A percentile compares a stretch with the other conserved stretches of the same genome.
phyloP scores from a whole-genome alignment of 345 rosid species.

The Lepidium africanum region DNA sequence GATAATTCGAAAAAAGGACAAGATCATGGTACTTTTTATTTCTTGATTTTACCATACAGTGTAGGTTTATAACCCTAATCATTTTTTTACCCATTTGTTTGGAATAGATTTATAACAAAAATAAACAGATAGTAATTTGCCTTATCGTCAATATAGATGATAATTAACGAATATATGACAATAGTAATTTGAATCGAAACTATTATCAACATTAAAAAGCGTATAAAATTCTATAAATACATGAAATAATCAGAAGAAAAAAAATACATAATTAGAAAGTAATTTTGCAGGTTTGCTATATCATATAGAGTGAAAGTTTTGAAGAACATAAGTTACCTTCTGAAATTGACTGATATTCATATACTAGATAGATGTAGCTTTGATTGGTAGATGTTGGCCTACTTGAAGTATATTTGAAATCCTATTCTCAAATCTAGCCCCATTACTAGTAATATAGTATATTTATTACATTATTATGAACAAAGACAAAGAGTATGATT shows the following conservation, averaged over 20 bases:
- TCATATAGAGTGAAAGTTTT: neutral
- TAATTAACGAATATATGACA: neutral
- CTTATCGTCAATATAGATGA: too few species aligned
- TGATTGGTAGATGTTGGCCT: neutral
- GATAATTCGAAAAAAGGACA: neutral
- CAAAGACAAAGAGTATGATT: constrained; percentile 3
- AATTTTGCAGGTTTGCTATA: neutral
- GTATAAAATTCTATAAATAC: neutral
- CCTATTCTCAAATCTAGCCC: neutral
- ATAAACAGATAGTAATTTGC: too few species aligned
- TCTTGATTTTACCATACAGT: neutral
- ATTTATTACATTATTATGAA: neutral
- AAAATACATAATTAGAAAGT: neutral
- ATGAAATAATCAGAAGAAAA: neutral
- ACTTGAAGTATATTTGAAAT: neutral
- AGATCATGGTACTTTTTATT: neutral
- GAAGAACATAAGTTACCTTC: neutral
- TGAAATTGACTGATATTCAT: neutral
- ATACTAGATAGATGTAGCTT: neutral
- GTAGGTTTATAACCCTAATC: neutral
- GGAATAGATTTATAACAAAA: too few species aligned
- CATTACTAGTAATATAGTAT: neutral
- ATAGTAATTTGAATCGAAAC: neutral
- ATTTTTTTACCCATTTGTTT: neutral
- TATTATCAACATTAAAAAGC: neutral